A percentile compares a stretch with the other conserved stretches of the same genome.
phyloP scores from a whole-genome alignment of 1,139 yeast genomes.

The Geotrichum siamense region DNA sequence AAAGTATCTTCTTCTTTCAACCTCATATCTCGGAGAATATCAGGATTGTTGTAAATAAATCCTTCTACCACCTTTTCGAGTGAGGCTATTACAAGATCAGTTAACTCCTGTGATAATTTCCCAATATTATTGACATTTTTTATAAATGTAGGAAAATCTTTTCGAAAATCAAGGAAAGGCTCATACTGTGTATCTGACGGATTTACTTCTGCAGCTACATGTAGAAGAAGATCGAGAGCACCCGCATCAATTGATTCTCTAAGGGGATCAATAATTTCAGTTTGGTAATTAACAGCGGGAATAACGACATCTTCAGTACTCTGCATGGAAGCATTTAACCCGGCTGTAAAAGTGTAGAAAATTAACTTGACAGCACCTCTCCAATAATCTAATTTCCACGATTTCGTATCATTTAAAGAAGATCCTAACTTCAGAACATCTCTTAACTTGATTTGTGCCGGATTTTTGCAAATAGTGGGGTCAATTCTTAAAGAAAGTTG shows the following conservation, averaged over 20 bases:
- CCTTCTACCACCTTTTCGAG: slow-evolving; percentile 45
- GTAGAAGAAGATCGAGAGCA: slow-evolving; percentile 71
- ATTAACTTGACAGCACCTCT: slow-evolving; percentile 53
- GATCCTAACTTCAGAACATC: slow-evolving; percentile 8
- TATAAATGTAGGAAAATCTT: slow-evolving; percentile 52
- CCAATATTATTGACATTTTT: slow-evolving; percentile 22
- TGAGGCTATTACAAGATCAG: slow-evolving; percentile 20
- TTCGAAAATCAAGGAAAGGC: slow-evolving; percentile 49
- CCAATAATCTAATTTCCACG: slow-evolving; percentile 35
- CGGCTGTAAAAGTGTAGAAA: slow-evolving; percentile 57
- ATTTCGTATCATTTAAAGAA: slow-evolving; percentile 10
- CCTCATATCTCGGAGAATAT: slow-evolving; percentile 69
- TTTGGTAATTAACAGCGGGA: slow-evolving; percentile 34
- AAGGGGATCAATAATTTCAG: slow-evolving; percentile 42
- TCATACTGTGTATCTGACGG: slow-evolving; percentile 33
- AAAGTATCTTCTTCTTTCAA: slow-evolving; percentile 78
- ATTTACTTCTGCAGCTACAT: slow-evolving; percentile 63
- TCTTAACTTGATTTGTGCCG: slow-evolving; percentile 3
- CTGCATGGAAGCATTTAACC: slow-evolving; percentile 39
- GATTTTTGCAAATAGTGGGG: slow-evolving; percentile 15
- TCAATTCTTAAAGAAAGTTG: slow-evolving; percentile 15
- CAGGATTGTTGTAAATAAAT: slow-evolving; percentile 68
- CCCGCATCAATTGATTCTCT: slow-evolving; percentile 56
- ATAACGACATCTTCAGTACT: slow-evolving; percentile 13
- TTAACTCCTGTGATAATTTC: slow-evolving; percentile 22